These are phyloP conservation scores for Coemansia sp. DNA, from an alignment of 192 early-diverging fungal genomes.

Conservation along the genomic window DNA sequence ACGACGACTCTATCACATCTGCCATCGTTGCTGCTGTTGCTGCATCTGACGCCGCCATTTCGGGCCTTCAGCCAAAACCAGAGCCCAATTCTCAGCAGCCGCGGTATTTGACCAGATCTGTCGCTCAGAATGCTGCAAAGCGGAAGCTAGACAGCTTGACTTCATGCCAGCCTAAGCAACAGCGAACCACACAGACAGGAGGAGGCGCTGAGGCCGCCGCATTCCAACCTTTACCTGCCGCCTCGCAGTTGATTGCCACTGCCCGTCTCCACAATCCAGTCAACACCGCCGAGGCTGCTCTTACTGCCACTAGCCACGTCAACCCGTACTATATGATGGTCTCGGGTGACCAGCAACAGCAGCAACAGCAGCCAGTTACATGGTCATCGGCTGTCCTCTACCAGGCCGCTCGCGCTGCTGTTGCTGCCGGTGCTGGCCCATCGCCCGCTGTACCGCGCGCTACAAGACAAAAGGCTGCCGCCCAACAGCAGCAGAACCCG, in stretches of 20 bases:
- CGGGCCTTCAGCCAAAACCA: conserved; percentile 1
- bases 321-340: conserved; percentile 37
- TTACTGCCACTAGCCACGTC: conserved; percentile 12
- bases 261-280: not conserved
- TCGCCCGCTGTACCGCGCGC: conserved; percentile 2
- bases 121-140: conserved; percentile 45
- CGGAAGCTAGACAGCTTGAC: conserved; percentile 39
- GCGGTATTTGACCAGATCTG: conserved; percentile 56
- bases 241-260: conserved; percentile 6
- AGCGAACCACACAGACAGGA: not conserved
- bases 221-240: not conserved
- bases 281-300: conserved; percentile 6
- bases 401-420: conserved; percentile 51
- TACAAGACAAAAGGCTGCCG: conserved; percentile 13
- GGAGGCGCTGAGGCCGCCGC: conserved; percentile 2
- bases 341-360: conserved; percentile 17
- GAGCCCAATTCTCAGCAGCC: conserved; percentile 20
- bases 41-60: conserved; percentile 22
- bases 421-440: conserved; percentile 25
- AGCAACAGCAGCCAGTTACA: conserved; percentile 19
- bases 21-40: conserved; percentile 14
- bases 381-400: conserved; percentile 48
- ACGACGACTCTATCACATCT: conserved; percentile 1
- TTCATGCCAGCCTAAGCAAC: not conserved
- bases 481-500: conserved; percentile 21